These are phyloP conservation scores for Begonia loranthoides DNA, from an alignment of 306 rosid genomes.

Conservation along the genomic window DNA sequence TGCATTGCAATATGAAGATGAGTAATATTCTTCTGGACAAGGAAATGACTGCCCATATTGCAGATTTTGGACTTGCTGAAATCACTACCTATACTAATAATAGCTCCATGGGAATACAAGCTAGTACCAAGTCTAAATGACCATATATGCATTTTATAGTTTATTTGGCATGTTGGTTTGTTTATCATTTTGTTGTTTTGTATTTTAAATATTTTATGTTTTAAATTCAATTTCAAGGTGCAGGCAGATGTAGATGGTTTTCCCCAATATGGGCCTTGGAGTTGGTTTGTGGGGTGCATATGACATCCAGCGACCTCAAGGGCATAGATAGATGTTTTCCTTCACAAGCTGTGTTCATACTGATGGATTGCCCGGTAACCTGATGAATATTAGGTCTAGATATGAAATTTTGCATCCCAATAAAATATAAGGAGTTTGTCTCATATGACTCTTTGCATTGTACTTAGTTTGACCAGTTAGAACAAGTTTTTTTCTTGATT, in stretches of 20 bases:
- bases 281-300: slow-evolving; percentile 83
- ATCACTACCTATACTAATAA: not conserved
- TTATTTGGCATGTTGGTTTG: not conserved
- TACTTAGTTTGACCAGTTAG: slow-evolving; percentile 13
- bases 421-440: slow-evolving; percentile 19
- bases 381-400: slow-evolving; percentile 40
- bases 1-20: too few species aligned
- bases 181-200: not conserved
- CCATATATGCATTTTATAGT: not conserved
- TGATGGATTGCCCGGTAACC: slow-evolving; percentile 45
- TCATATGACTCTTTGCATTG: slow-evolving; percentile 23
- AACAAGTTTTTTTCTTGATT: too few species aligned
- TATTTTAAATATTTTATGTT: not conserved
- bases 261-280: slow-evolving; percentile 68
- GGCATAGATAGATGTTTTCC: too few species aligned
- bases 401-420: slow-evolving; percentile 26
- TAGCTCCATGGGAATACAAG: not conserved
- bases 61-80: slow-evolving; percentile 5
- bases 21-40: not conserved
- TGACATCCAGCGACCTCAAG: slow-evolving; percentile 86
- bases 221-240: slow-evolving; percentile 33
- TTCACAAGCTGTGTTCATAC: slow-evolving; percentile 24
- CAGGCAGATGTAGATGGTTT: slow-evolving; percentile 61
- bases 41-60: slow-evolving; percentile 5
- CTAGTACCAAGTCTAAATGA: too few species aligned